Base-by-base conservation (phyloP, 2,329 filamentous ascomycete genomes). In the Fusarium setosum region DNA sequence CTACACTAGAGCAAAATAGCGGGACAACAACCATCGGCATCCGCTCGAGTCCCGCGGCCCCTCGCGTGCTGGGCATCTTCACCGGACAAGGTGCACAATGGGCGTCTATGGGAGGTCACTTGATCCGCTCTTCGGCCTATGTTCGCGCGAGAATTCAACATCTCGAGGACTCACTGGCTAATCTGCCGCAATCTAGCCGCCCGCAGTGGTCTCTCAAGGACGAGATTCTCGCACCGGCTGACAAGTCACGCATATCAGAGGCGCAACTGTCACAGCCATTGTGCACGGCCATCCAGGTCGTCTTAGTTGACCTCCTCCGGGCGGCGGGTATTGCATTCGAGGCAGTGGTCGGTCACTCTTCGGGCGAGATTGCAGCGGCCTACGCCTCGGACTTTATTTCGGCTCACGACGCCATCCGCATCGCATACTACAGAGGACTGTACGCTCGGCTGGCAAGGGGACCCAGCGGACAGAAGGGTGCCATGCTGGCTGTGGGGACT, bases 321-420 rank as follows among this genome's bases (percentile, higher is more conserved):
- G 59, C 69, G 0, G 76, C 76, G 6, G 76, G 76, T 4, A 53
- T 84, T 17, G 41, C 48, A 0, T 76, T 80, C 8, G 34, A 59
- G 2, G 75, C 74, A 2, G 80, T 82, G 0, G 75, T 83, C 3
- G 83, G 83, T 3, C 83, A 85, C 63, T 84, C 82, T 0, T 82
- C 80, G 0, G 83, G 83, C 2, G 83, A 86, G 61, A 84, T 85
- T 15, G 82, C 72, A 1, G 83, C 83, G 0, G 84, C 81, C 0
- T 86, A 84, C 61, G 82, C 83, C 0, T 79, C 82, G 0, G 83
- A 83, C 0, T 72, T 78, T 18, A 51, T 87, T 4, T 57, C 56
- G 0, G 59, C 57, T 1, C 21, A 63, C 4, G 67, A 73, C 21
- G 74, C 74, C 4, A 70, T 75, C 10, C 35, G 58, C 0, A 67